Evolutionary conservation across 2,329 filamentous ascomycete genomes (phyloP).

Genomic region (Arachnomyces sp.): DNA sequence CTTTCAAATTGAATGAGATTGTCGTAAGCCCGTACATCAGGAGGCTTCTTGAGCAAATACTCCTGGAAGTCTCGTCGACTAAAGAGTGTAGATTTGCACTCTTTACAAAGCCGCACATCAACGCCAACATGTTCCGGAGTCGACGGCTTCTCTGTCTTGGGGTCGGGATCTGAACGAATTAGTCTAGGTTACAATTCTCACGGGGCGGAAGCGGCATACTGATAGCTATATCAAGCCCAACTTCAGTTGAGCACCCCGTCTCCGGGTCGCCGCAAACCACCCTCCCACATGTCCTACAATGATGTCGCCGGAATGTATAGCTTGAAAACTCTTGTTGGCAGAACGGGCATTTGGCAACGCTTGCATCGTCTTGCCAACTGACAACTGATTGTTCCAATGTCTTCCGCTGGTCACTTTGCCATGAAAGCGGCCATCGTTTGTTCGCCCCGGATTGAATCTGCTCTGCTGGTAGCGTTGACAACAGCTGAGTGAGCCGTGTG

Average conservation of each 20-base stretch:
- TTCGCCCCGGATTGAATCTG: constrained; percentile 44
- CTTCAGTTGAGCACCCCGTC: constrained; percentile 75
- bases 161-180: constrained; percentile 24
- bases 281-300: constrained; percentile 86
- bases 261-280: constrained; percentile 84
- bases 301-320: constrained; percentile 87
- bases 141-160: constrained; percentile 8
- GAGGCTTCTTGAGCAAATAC: constrained; percentile 58
- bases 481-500: constrained; percentile 76
- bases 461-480: constrained; percentile 67
- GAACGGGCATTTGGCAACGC: constrained; percentile 75
- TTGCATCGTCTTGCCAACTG: constrained; percentile 86
- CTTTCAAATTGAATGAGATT: constrained; percentile 80
- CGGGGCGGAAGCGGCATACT: constrained; percentile 37
- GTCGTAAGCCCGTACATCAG: constrained; percentile 71
- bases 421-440: constrained; percentile 46
- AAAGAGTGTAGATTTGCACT: constrained; percentile 68
- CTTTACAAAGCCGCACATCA: constrained; percentile 84
- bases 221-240: constrained; percentile 68
- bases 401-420: constrained; percentile 69
- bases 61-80: constrained; percentile 68
- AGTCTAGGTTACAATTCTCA: constrained; percentile 14
- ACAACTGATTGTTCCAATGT: constrained; percentile 83
- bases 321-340: constrained; percentile 92
- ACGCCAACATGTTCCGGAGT: constrained; percentile 53